These are phyloP conservation scores for Penicillium herquei DNA, from an alignment of 495 filamentous ascomycete genomes.

Conservation along the genomic window DNA sequence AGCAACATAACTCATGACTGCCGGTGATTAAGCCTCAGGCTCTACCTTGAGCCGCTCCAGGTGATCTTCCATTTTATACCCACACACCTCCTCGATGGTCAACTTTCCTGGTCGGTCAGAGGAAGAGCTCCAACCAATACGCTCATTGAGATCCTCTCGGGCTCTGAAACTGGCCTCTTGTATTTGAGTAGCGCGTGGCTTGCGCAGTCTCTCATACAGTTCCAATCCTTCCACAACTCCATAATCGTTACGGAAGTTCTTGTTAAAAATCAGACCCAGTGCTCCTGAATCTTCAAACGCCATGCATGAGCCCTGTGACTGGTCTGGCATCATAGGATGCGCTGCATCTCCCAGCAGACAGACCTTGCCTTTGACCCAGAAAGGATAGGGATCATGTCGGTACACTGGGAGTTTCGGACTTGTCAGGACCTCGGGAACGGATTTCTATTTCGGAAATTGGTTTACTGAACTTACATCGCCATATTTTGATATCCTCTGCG, in stretches of 20 bases:
- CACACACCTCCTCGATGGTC: conserved; percentile 33
- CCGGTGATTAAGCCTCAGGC: neutral
- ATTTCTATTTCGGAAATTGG: too few relatives aligned
- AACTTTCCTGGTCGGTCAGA: conserved; percentile 23
- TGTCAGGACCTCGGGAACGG: neutral
- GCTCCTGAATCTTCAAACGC: conserved; percentile 43
- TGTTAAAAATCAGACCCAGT: conserved; percentile 33
- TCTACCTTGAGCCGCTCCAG: conserved; percentile 14
- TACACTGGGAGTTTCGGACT: conserved; percentile 17
- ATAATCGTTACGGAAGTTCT: conserved; percentile 25
- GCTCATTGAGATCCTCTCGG: conserved; percentile 27
- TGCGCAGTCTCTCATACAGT: conserved; percentile 42
- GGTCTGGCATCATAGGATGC: conserved; percentile 53
- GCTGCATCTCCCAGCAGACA: conserved; percentile 36
- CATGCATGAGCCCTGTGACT: conserved; percentile 37
- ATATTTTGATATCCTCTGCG: conserved; percentile 32
- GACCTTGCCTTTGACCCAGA: conserved; percentile 24
- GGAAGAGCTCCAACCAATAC: conserved; percentile 27
- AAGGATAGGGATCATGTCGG: conserved; percentile 27
- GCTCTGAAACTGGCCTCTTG: conserved; percentile 37
- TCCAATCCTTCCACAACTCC: conserved; percentile 24
- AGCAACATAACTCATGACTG: too few relatives aligned
- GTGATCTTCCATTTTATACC: conserved; percentile 26
- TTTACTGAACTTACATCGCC: conserved; percentile 31
- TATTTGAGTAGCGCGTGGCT: conserved; percentile 35